phyloP scores from a whole-genome alignment of 2,329 filamentous ascomycete species.

The Trichoderma sp. region DNA sequence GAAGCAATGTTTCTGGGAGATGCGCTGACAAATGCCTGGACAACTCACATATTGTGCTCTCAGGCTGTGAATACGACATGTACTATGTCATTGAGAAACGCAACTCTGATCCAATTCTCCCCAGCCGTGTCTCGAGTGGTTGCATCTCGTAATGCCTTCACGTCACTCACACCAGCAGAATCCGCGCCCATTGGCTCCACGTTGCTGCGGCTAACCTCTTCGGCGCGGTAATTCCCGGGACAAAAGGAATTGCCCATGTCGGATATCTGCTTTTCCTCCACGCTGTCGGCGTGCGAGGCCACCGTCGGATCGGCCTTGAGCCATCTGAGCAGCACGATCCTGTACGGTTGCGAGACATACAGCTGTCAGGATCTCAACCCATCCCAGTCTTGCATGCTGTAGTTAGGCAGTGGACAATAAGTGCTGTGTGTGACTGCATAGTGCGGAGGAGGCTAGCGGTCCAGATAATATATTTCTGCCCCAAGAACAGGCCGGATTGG shows the following conservation, averaged over 20 bases:
- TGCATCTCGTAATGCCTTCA: slow-evolving; percentile 21
- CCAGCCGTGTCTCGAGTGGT: slow-evolving; percentile 25
- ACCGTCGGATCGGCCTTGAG: slow-evolving; percentile 20
- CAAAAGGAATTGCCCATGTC: not conserved
- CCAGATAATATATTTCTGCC: not conserved
- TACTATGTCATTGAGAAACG: slow-evolving; percentile 15
- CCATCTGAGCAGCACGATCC: slow-evolving; percentile 24
- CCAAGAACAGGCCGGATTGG: not conserved
- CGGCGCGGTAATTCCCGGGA: slow-evolving; percentile 23
- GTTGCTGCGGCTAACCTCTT: slow-evolving; percentile 18
- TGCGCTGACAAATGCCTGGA: not conserved
- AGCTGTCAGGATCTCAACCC: slow-evolving; percentile 26
- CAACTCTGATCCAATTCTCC: slow-evolving; percentile 5
- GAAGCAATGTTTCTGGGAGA: not conserved
- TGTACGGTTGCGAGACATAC: slow-evolving; percentile 28
- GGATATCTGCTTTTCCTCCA: slow-evolving; percentile 24
- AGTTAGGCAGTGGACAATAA: slow-evolving; percentile 4
- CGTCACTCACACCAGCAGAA: not conserved
- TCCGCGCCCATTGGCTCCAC: slow-evolving; percentile 6
- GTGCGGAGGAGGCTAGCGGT: not conserved
- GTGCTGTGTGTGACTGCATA: slow-evolving; percentile 14
- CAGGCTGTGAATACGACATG: not conserved
- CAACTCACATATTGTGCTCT: not conserved
- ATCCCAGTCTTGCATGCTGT: slow-evolving; percentile 5
- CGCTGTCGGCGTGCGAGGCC: slow-evolving; percentile 9